Conservation (phyloP, 345 rosid species). For the Euphorbia peplus region DNA sequence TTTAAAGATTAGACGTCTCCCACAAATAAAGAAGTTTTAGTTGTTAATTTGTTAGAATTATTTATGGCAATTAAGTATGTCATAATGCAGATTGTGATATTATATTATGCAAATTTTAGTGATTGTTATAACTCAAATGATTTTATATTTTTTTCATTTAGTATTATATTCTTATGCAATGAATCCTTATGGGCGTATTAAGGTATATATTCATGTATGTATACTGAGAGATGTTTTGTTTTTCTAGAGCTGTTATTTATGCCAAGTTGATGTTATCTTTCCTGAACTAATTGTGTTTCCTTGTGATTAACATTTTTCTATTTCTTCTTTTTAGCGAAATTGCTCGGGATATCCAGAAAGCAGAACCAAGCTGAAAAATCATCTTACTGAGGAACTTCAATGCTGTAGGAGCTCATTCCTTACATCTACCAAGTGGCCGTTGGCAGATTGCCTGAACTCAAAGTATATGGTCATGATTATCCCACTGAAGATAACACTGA, state of each 20-base stretch:
- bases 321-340: slow-evolving; percentile 58
- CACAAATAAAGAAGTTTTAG: no score
- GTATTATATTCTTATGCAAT: no score
- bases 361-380: slow-evolving; percentile 82
- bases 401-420: slow-evolving; percentile 98
- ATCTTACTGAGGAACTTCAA: slow-evolving; percentile 87
- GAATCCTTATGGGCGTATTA: slow-evolving; percentile 94
- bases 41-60: no score
- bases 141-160: no score
- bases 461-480: slow-evolving; percentile 86
- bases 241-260: background rate
- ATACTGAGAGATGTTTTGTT: background rate
- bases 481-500: slow-evolving; percentile 88
- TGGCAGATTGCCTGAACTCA: slow-evolving; percentile 86
- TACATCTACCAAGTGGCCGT: slow-evolving; percentile 97
- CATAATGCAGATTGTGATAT: no score
- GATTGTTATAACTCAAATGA: no score
- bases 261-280: background rate
- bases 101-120: no score
- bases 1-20: no score
- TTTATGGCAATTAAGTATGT: no score
- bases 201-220: slow-evolving; percentile 44
- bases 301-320: slow-evolving; percentile 7
- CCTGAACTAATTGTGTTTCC: background rate
- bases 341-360: slow-evolving; percentile 73